Conservation (phyloP, 2,329 filamentous ascomycete genomes). For the Malbranchea zuffiana region DNA sequence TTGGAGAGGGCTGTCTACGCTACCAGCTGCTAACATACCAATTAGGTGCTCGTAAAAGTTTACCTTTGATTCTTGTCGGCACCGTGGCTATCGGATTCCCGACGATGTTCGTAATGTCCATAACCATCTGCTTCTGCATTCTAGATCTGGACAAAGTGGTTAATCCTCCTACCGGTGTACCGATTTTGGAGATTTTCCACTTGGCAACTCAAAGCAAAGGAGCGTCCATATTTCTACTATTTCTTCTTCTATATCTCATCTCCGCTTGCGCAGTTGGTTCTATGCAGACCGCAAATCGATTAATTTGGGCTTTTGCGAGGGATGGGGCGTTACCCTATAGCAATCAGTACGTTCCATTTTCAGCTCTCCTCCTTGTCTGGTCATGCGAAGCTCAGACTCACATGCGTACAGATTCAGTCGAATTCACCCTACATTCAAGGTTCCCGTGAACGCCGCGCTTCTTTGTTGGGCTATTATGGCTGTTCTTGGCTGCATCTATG, state of each 20-base stretch:
- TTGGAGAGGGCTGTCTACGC: neutral
- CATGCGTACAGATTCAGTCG: slow-evolving; percentile 28
- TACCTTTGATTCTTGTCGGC: slow-evolving; percentile 25
- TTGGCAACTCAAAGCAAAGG: slow-evolving; percentile 29
- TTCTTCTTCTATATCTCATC: slow-evolving; percentile 36
- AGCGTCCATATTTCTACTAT: slow-evolving; percentile 37
- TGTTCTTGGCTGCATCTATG: slow-evolving; percentile 37
- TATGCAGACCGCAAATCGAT: slow-evolving; percentile 40
- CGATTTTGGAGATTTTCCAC: slow-evolving; percentile 38
- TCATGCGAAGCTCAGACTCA: no score
- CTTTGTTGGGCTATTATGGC: slow-evolving; percentile 2
- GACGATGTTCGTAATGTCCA: slow-evolving; percentile 37
- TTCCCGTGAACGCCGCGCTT: slow-evolving; percentile 1
- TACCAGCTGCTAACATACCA: slow-evolving; percentile 14
- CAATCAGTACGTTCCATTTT: slow-evolving; percentile 33
- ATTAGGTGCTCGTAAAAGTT: slow-evolving; percentile 30
- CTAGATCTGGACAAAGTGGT: slow-evolving; percentile 32
- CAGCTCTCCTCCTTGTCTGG: slow-evolving; percentile 33
- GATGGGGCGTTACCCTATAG: slow-evolving; percentile 37
- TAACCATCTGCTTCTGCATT: slow-evolving; percentile 41
- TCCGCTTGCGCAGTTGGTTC: slow-evolving; percentile 37
- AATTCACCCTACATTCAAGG: slow-evolving; percentile 1
- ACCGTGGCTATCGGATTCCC: slow-evolving; percentile 40
- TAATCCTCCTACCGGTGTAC: slow-evolving; percentile 32
- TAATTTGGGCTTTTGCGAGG: slow-evolving; percentile 44